These are phyloP conservation scores for Herpetospermum pedunculosum DNA, from an alignment of 306 rosid species.

Conservation along the genomic window DNA sequence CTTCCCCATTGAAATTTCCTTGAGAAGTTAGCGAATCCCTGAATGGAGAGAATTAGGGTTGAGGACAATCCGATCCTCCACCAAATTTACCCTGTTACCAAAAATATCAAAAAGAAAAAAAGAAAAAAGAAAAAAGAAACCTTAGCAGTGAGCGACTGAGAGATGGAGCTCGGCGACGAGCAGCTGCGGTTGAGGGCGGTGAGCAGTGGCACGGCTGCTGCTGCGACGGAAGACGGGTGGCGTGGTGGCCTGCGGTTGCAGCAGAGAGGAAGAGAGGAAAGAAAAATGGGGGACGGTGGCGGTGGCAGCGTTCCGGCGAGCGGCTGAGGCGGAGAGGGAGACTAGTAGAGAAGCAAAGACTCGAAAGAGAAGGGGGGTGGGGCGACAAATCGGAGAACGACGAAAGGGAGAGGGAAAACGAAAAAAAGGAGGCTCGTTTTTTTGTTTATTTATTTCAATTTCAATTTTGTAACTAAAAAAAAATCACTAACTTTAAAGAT, in stretches of 20 bases:
- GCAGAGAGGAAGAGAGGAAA: background rate
- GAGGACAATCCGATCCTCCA: background rate
- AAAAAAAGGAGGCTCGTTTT: no score
- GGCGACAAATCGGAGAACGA: no score
- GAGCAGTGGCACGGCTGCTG: background rate
- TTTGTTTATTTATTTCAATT: no score
- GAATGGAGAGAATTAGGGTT: background rate
- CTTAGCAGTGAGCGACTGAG: background rate
- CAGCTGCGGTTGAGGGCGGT: background rate
- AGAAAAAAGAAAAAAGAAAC: background rate
- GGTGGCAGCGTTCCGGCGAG: no score
- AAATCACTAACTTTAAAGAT: no score
- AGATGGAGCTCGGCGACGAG: background rate
- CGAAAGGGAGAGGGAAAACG: no score
- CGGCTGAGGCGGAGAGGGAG: no score
- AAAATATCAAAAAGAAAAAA: background rate
- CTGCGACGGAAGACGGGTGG: no score
- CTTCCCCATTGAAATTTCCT: slow-evolving; percentile 49
- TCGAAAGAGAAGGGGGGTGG: no score
- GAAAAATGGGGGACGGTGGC: no score
- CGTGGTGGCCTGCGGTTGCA: background rate
- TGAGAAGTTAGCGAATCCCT: background rate
- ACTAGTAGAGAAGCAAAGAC: no score
- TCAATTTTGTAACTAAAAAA: no score
- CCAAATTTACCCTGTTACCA: background rate